These are phyloP conservation scores for Backusella luteola DNA, from an alignment of 192 early-diverging fungal species.

Conservation along the genomic window DNA sequence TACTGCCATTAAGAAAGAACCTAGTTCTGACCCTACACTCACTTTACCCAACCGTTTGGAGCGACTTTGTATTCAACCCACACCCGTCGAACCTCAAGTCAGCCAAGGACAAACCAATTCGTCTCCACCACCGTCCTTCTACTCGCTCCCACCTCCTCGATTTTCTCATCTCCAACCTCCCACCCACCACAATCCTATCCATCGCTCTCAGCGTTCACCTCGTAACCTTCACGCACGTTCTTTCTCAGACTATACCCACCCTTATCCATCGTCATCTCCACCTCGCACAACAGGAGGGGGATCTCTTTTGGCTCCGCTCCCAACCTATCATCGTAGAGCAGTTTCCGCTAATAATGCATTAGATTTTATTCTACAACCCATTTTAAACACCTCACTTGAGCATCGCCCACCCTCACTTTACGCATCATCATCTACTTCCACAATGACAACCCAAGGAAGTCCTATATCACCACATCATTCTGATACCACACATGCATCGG, in stretches of 20 bases:
- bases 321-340: constrained; percentile 33
- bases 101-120: background rate
- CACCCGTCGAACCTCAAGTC: constrained; percentile 19
- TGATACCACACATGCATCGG: background rate
- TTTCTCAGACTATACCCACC: constrained; percentile 40
- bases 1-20: constrained; percentile 69
- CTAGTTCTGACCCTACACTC: background rate
- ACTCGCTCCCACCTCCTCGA: background rate
- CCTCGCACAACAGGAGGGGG: constrained; percentile 8
- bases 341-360: constrained; percentile 35
- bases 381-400: background rate
- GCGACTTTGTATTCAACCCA: constrained; percentile 16
- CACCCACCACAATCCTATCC: constrained; percentile 5
- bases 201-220: constrained; percentile 30
- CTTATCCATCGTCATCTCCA: constrained; percentile 22
- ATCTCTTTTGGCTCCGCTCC: constrained; percentile 15
- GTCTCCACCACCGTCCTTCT: constrained; percentile 6
- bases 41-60: constrained; percentile 8
- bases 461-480: background rate
- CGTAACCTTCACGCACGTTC: constrained; percentile 37
- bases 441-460: constrained; percentile 16
- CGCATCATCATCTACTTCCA: constrained; percentile 20
- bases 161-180: background rate
- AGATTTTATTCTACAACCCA: constrained; percentile 17
- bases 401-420: constrained; percentile 6